Evolutionary conservation across 2,329 filamentous ascomycete genomes (phyloP).

Genomic region (Neofusicoccum parvum): DNA sequence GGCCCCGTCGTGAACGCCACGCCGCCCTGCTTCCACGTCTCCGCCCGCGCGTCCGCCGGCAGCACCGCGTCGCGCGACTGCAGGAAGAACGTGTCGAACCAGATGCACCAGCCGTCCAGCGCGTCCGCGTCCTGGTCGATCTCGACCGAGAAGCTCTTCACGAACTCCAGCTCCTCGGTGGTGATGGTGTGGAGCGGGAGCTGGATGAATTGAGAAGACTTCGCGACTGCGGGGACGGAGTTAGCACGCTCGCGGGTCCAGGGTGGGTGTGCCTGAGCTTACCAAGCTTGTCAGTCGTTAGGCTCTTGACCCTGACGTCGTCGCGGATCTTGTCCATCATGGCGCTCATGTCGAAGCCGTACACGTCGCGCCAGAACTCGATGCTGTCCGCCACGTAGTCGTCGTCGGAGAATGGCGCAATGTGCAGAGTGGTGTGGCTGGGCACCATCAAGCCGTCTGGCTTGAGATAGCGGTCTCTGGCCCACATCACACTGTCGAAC

Average conservation of each 20-base stretch:
- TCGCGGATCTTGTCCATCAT: constrained; percentile 84
- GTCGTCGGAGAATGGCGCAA: constrained; percentile 77
- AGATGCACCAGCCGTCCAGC: constrained; percentile 86
- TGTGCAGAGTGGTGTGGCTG: constrained; percentile 78
- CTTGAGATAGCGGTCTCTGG: constrained; percentile 82
- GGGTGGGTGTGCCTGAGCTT: constrained; percentile 22
- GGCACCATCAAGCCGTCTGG: constrained; percentile 82
- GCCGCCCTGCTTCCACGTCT: constrained; percentile 58
- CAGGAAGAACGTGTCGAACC: constrained; percentile 94
- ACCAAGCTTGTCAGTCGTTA: constrained; percentile 54
- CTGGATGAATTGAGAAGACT: constrained; percentile 67
- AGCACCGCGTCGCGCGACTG: constrained; percentile 56
- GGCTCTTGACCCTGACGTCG: constrained; percentile 54
- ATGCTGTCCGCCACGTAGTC: constrained; percentile 79
- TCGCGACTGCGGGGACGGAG: constrained; percentile 43
- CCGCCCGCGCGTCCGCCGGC: constrained; percentile 55
- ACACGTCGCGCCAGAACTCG: constrained; percentile 87
- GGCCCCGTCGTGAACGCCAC: constrained; percentile 89
- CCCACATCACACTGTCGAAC: constrained; percentile 88
- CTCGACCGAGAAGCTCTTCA: constrained; percentile 64
- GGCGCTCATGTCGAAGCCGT: constrained; percentile 90
- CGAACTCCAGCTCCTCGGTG: constrained; percentile 74
- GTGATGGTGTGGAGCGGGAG: constrained; percentile 76
- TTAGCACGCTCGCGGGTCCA: constrained; percentile 24
- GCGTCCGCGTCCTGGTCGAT: constrained; percentile 64